A percentile compares a stretch with the other conserved stretches of the same genome.
Evolutionary conservation across 768 basidiomycete genomes (phyloP).

Genomic region (Russula earlei): DNA sequence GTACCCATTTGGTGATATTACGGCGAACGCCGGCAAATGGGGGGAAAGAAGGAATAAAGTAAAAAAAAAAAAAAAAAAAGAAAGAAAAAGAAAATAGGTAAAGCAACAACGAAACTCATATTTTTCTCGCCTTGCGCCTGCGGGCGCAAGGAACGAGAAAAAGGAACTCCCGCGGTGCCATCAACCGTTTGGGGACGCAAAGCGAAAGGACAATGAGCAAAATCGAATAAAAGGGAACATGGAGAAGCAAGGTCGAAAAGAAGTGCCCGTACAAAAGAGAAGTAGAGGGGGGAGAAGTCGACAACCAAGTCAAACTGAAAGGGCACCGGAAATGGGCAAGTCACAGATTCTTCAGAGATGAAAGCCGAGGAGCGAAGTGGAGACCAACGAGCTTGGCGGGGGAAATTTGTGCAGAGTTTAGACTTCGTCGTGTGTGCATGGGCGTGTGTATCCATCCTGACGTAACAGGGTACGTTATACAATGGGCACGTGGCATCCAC

Average conservation of each 20-base stretch:
- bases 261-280: neutral
- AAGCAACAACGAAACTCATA: too few relatives aligned
- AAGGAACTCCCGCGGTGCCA: too few relatives aligned
- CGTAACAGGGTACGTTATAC: neutral
- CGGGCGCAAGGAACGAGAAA: too few relatives aligned
- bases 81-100: too few relatives aligned
- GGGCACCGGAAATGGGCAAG: too few relatives aligned
- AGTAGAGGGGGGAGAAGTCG: neutral
- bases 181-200: neutral
- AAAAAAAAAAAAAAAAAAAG: neutral
- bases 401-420: too few relatives aligned
- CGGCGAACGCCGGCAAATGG: neutral
- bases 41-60: neutral
- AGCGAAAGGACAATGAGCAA: neutral
- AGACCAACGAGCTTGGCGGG: too few relatives aligned
- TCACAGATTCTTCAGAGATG: neutral
- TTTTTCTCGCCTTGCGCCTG: too few relatives aligned
- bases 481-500: neutral
- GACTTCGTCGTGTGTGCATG: slow-evolving; percentile 3
- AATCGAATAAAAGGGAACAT: neutral
- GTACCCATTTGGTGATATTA: slow-evolving; percentile 16
- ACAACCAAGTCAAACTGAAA: too few relatives aligned
- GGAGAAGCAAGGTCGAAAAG: neutral
- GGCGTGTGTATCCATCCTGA: neutral
- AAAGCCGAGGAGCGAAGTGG: slow-evolving; percentile 7